Conservation (phyloP, 257 asterid genomes). For the Solanum neorickii region DNA sequence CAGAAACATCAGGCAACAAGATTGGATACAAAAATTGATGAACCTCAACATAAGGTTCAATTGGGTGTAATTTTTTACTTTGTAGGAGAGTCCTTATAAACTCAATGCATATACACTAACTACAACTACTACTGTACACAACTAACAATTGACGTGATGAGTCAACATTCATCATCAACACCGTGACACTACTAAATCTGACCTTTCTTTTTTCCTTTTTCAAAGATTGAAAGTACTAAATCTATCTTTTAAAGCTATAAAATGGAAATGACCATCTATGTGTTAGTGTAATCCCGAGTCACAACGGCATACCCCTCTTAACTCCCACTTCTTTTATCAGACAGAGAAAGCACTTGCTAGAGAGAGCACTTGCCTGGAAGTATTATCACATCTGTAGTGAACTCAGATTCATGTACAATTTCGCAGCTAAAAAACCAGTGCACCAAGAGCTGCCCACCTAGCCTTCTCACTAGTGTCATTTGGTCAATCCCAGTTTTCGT, state of each 20-base stretch:
- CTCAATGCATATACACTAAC: background rate
- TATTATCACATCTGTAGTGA: background rate
- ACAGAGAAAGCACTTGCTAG: background rate
- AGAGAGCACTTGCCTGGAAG: background rate
- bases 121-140: background rate
- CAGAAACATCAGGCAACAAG: background rate
- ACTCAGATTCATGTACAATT: background rate
- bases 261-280: background rate
- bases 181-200: background rate
- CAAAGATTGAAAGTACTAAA: background rate
- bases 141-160: background rate
- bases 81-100: background rate
- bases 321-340: background rate
- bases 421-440: background rate
- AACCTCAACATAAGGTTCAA: background rate
- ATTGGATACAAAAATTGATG: background rate
- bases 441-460: slow-evolving; percentile 6
- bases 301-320: background rate
- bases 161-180: background rate
- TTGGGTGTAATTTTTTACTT: background rate
- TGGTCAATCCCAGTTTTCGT: background rate
- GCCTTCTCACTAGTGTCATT: background rate
- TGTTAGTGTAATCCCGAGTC: background rate
- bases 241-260: background rate
- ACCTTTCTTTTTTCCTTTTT: background rate